Base-by-base conservation (phyloP, 495 filamentous ascomycete genomes). In the Aspergillus campestris region DNA sequence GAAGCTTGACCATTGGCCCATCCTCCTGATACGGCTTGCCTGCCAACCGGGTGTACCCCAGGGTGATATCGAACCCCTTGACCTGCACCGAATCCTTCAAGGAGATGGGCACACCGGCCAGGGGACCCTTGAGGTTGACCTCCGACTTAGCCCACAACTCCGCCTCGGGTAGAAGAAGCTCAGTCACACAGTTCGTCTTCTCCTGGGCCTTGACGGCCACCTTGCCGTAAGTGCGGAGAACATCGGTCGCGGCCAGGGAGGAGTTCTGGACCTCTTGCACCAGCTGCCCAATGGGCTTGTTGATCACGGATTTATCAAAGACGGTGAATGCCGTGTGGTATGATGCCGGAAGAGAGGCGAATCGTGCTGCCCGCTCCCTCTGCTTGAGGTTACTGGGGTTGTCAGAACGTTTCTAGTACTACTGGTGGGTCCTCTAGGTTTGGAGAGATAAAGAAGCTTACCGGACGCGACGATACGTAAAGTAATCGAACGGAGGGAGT, bases 201-300 rank as follows among this genome's bases (percentile, higher is more conserved):
- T 80, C 71, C 40, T 97, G 92, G 6, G 90, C 92, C 51, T 79
- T 81, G 31, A 95, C 63, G 1, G 91, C 86, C 8, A 89, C 77
- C 65, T 94, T 95, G 55, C 88, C 88, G 57, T 95, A 98, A n/a
- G 89, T 81, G 44, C 71, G 81, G 10, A 98, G 80, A 28, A 98
- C 77, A 45, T 90, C 81, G 27, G 84, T 62, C 0, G 89, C 81
- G 3, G 77, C 67, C 34, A 81, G 62, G n/a, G 70, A 62, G 15
- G 79, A 70, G 7, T 78, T 71, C 29, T 94, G 87, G 11, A 98
- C 83, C 65, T 82, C 79, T 36, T 80, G 63, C 3, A 95, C 89
- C 13, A 96, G 75, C 40, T 83, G 66, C 34, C 83, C 77, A 49
- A 96, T 89, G 15, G 87, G 80, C 45, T 81, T 81, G 29, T 81